Base-by-base conservation (phyloP, 768 basidiomycete genomes). In the Amanita inopinata region DNA sequence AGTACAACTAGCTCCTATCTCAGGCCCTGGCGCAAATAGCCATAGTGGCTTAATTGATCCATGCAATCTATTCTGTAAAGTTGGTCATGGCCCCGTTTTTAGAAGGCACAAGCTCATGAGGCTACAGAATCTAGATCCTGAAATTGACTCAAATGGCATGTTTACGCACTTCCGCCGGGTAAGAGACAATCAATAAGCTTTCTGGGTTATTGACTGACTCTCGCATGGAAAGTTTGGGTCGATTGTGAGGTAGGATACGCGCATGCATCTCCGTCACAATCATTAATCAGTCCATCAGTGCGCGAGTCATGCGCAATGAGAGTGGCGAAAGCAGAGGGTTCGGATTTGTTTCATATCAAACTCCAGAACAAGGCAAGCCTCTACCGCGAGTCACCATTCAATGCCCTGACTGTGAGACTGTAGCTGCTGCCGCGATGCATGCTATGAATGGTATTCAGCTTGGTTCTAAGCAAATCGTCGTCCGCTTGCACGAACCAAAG, bases 221-320 rank as follows among this genome's bases (percentile, higher is more conserved):
- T 32, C 36, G 35, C 35, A 20, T 40, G 30, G 47, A 11, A 51
- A 90, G 83, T 94, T 80, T 58, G 91, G 91, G 30, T 78, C 83
- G 62, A 91, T 93, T 49, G 85, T 91, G 49, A 91, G 86, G 80
- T 86, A 68, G 52, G 54, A 28, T 33, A n/a, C 28, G 9, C 5
- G 9, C 35, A 20, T 28, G 14, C 22, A 27, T 19, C 11, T 37
- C 5, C 28, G 10, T 18, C 40, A 11, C 39, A 6, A 23, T 36
- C 27, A 14, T 38, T 36, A n/a, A 34, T n/a, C 14, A 23, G 39
- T 9, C 5, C 25, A 15, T n/a, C 41, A 89, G 88, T 63, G 91
- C 91, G 33, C 81, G 90, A 46, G 89, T 93, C 31, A 92, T 93
- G 91, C 77, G 85, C 17, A 88, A 86, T 51, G 89, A 92, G 54